Base-by-base conservation (phyloP, 2,329 filamentous ascomycete species). In the Neobulgaria alba region DNA sequence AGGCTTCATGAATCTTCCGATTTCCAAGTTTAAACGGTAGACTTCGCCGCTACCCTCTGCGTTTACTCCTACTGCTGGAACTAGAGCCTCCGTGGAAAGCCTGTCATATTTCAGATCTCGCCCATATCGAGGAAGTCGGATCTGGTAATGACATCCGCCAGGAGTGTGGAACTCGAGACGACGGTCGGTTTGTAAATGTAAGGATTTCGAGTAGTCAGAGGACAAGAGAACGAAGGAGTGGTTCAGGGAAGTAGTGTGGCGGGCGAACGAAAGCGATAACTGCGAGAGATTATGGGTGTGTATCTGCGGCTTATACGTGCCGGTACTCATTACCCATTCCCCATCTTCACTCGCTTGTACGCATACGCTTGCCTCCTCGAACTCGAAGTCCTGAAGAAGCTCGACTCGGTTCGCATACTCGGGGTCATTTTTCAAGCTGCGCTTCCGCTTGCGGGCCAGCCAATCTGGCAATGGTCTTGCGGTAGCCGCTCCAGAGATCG, bases 281-380 rank as follows among this genome's bases (percentile, higher is more conserved):
- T 96, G 88, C 29, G 89, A 84, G 4, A 96, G 77, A 59, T 94
- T 87, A 64, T 98, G 93, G n/a, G 86, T 83, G 59, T 96, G 92
- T 44, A 96, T 94, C 61, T 94, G 86, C 1, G 84, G 69, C 62
- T 71, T 77, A 62, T 78, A 82, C 39, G 77, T 81, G 67, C 87
- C 88, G 38, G 89, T 93, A 57, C 85, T 93, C 85, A 95, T 92
- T 30, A 92, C 79, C 89, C 92, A 98, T 60, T 96, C 82, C 36
- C 90, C 90, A 75, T 98, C 92, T 43, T 95, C 89, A 55, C 86
- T 95, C 48, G 92, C 77, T 36, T 87, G 77, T 48, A 98, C 78
- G 60, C 90, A 95, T 52, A 82, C 78, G 59, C 88, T 95, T 30
- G 93, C 90, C 65, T 95, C 89, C 57, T 95, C 89, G 57, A 98